Evolutionary conservation across 2,329 filamentous ascomycete genomes (phyloP).

Genomic region (Calycina herbarum): DNA sequence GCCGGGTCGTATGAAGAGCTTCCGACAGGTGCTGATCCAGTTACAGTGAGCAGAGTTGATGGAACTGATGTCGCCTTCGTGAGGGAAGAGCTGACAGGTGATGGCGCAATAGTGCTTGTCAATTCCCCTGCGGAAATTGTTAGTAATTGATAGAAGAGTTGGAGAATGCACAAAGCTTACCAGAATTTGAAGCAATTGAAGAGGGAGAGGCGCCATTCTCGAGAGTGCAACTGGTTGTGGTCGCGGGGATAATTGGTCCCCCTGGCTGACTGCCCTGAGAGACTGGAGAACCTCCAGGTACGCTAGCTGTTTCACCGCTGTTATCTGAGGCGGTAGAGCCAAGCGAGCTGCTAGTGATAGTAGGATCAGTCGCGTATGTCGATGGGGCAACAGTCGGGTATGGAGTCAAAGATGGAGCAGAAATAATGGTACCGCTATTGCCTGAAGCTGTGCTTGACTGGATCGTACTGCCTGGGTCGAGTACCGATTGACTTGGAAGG

Average conservation of each 20-base stretch:
- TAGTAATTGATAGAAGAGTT: not conserved
- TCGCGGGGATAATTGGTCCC: not conserved
- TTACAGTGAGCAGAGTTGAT: conserved; percentile 23
- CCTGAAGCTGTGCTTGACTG: not conserved
- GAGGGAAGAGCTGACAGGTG: not conserved
- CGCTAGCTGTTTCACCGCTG: not conserved
- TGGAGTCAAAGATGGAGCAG: not conserved
- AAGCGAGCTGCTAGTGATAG: not conserved
- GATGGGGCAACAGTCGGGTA: not conserved
- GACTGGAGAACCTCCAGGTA: not conserved
- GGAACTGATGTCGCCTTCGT: conserved; percentile 10
- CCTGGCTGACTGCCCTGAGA: too few species aligned
- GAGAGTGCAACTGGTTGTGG: conserved; percentile 8
- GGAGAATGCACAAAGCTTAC: not conserved
- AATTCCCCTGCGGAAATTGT: not conserved
- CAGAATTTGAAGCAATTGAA: not conserved
- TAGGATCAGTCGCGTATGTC: not conserved
- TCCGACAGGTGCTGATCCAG: conserved; percentile 6
- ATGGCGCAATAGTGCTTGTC: not conserved
- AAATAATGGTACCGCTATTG: conserved; percentile 5
- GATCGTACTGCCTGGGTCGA: not conserved
- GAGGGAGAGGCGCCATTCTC: conserved; percentile 1
- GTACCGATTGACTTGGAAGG: not conserved
- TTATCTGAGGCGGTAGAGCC: not conserved
- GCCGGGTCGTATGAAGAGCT: not conserved